Evolutionary conservation across 1,284 basidiomycete species (phyloP), one percentile per base, ranked within the genome.

Genomic region (Porogramme epimiltina): DNA sequence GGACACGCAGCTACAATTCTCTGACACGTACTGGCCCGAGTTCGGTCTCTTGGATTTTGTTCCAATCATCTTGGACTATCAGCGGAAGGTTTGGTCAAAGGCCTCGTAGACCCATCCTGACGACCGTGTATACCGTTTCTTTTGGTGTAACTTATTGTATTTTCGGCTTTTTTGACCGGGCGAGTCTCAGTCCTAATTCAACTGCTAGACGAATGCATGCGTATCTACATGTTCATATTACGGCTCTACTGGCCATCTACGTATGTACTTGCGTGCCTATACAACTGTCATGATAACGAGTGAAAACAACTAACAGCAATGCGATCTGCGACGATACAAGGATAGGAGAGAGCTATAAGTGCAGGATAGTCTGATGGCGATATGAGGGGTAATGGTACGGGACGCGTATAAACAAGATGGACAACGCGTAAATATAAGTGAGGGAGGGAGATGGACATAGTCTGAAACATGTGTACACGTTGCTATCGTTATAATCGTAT

Each of bases 21-120:
- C 87, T n/a, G 73, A 85, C 28, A 84, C 84, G 0, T 96, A 90
- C 67, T 99, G 97, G 97, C 97, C 97, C 0, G 88, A 95, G 52
- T 98, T 98, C 67, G 93, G 95, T 2, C 68, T 98, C 4, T 77
- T 83, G 48, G 92, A 99, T 62, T 84, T 97, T 65, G 70, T 95
- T 20, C 91, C 92, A 1, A 87, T 97, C 52, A 67, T 98, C 16
- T 74, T 98, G 18, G 85, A 89, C 44, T 98, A 90, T 71, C 95
- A 97, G 69, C 79, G 85, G 40, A 87, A 87, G 64, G 70, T 78
- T n/a, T 91, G 85, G 84, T 49, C 65, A 2, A 45, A 48, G 25
- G 16, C 39, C n/a, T 51, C 34, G n/a, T 37, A 37, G 28, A n/a
- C n/a, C n/a, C n/a, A n/a, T n/a, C n/a, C n/a, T n/a, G n/a, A n/a